Conservation (phyloP, 208 protist species). For the Trypanosoma brucei region DNA sequence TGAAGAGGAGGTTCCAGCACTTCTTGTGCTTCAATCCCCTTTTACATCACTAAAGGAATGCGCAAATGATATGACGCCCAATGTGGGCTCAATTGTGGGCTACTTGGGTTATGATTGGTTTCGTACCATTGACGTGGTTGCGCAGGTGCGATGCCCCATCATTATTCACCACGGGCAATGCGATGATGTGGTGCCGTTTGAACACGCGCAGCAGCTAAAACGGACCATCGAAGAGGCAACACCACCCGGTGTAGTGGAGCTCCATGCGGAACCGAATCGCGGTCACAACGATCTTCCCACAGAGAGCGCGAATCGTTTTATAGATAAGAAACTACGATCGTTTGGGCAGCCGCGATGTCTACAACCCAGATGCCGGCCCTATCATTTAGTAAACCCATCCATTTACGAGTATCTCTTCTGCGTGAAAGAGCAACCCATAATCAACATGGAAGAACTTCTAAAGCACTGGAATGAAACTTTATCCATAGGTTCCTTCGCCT, state of each 20-base stretch:
- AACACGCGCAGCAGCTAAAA: slow-evolving; percentile 61
- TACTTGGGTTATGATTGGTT: slow-evolving; percentile 83
- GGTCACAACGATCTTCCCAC: slow-evolving; percentile 80
- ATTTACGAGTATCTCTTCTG: slow-evolving; percentile 59
- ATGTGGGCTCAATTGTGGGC: slow-evolving; percentile 52
- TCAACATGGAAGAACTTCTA: slow-evolving; percentile 23
- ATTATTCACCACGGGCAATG: slow-evolving; percentile 80
- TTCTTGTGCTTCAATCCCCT: slow-evolving; percentile 67
- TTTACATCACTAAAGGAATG: slow-evolving; percentile 77
- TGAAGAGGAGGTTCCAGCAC: slow-evolving; percentile 28
- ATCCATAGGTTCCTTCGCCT: slow-evolving; percentile 26
- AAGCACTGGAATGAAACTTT: slow-evolving; percentile 30
- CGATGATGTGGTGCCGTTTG: slow-evolving; percentile 69
- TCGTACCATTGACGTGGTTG: slow-evolving; percentile 72
- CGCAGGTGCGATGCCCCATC: slow-evolving; percentile 64
- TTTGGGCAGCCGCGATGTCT: slow-evolving; percentile 34
- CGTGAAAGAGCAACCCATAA: slow-evolving; percentile 19
- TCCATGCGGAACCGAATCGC: slow-evolving; percentile 53
- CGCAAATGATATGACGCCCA: slow-evolving; percentile 59
- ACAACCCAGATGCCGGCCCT: slow-evolving; percentile 14
- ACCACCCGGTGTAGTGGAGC: slow-evolving; percentile 47
- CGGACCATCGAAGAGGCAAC: slow-evolving; percentile 32
- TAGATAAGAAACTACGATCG: slow-evolving; percentile 36
- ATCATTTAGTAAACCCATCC: slow-evolving; percentile 41
- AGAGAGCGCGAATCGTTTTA: slow-evolving; percentile 32